Conservation (phyloP, 1,284 basidiomycete genomes). For the Hortiboletus rubellus region DNA sequence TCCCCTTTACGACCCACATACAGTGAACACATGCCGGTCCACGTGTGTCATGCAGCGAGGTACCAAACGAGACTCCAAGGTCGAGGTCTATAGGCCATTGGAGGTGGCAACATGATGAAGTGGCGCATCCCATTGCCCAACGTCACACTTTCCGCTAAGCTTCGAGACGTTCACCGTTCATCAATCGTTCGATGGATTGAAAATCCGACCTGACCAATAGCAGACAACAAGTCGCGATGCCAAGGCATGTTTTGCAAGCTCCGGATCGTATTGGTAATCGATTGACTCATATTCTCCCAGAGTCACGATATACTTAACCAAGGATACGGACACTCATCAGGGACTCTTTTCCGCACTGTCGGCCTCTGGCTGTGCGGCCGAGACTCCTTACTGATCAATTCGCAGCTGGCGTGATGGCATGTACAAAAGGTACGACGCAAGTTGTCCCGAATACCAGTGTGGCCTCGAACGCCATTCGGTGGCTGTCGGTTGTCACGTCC, state of each 20-base stretch:
- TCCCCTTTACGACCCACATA: constrained; percentile 8
- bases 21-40: constrained; percentile 1
- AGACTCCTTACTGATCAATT: neutral
- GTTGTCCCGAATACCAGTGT: neutral
- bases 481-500: neutral
- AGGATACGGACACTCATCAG: neutral
- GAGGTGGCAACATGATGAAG: neutral
- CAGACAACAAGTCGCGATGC: neutral
- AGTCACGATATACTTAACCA: neutral
- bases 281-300: constrained; percentile 1
- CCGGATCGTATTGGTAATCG: constrained; percentile 6
- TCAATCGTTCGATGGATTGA: neutral
- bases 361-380: constrained; percentile 4
- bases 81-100: neutral
- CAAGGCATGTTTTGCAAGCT: neutral
- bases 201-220: neutral
- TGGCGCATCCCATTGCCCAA: neutral
- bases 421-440: neutral
- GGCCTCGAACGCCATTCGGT: neutral
- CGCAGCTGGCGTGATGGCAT: neutral
- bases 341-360: constrained; percentile 1
- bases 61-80: neutral
- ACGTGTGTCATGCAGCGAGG: constrained; percentile 8
- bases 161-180: neutral
- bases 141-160: neutral